Conservation (phyloP, 805 yeast species). For the Yarrowia sp. region DNA sequence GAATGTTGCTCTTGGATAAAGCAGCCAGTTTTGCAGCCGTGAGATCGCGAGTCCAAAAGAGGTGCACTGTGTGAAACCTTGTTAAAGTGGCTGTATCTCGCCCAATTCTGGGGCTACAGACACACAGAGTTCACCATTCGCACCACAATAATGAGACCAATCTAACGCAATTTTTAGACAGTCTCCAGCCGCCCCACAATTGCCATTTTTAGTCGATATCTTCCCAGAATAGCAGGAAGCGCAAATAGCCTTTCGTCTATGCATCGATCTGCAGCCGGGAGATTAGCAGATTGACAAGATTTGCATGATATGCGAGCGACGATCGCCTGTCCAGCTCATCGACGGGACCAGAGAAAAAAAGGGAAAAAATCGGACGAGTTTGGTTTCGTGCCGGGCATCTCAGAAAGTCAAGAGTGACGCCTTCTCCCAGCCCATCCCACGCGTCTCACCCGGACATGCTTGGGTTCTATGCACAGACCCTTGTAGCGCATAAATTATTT, state of each 20-base stretch:
- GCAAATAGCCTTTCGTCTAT: background rate
- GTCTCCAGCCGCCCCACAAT: background rate
- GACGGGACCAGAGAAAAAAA: too few species aligned
- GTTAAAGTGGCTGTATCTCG: background rate
- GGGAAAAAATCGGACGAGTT: too few species aligned
- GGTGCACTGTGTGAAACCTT: background rate
- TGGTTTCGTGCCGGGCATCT: too few species aligned
- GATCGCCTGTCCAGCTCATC: background rate
- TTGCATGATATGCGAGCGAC: background rate
- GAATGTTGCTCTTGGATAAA: background rate
- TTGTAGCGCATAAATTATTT: background rate
- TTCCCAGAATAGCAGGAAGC: background rate
- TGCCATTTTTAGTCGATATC: background rate
- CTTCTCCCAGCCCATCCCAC: background rate
- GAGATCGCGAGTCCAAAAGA: background rate
- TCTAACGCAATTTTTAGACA: background rate
- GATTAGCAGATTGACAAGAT: background rate
- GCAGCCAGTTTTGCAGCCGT: background rate
- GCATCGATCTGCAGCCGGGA: background rate
- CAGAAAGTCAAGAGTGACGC: background rate
- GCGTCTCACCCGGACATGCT: background rate
- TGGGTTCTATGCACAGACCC: slow-evolving; percentile 18
- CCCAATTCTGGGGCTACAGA: background rate
- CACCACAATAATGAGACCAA: background rate
- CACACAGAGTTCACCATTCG: background rate